Base-by-base conservation (phyloP, 306 rosid genomes). In the Dalbergia cultrata region DNA sequence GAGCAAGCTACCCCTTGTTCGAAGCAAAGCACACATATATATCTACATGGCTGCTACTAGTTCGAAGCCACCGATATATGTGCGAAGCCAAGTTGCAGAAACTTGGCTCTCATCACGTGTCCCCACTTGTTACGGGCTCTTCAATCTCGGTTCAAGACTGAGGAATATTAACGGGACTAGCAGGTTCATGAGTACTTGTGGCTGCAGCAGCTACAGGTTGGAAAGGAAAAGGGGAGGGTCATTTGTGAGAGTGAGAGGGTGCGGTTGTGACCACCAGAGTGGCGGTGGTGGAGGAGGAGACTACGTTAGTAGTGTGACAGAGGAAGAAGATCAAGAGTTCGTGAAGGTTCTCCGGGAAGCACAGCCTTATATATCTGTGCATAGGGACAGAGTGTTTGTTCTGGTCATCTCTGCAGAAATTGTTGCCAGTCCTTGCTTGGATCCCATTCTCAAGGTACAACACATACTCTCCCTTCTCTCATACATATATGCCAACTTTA, bases 271-370 rank as follows among this genome's bases (percentile, higher is more conserved):
- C 41, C 34, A 52, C 21, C 68, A 7, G 13, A 52, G 54, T 3
- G 9, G 17, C 31, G 78, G 71, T 5, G 81, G 7, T 19, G 31
- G 44, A 0, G 62, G 39, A 22, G 82, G 44, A 9, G 81, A 37
- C 1, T 45, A 58, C 54, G 84, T 57, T 37, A 37, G 7, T 37
- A 37, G 7, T 0, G 56, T 49, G n/a, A 56, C 79, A 8, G 87
- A 90, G 73, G 90, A 87, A 60, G 98, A 87, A 69, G 98, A 91
- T 22, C 43, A 16, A 66, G 56, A 63, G 44, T 88, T 88, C 4
- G 95, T 92, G 14, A 85, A 85, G 67, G 89, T 80, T 26, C 83
- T 94, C 1, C 50, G 87, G 19, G 94, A 94, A 80, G 90, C 92
- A n/a, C 94, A 89, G 75, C 94, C 97, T 4, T 94, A 90, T 69